These are phyloP conservation scores for Cairneyella variabilis DNA, from an alignment of 495 filamentous ascomycete species.

Conservation along the genomic window DNA sequence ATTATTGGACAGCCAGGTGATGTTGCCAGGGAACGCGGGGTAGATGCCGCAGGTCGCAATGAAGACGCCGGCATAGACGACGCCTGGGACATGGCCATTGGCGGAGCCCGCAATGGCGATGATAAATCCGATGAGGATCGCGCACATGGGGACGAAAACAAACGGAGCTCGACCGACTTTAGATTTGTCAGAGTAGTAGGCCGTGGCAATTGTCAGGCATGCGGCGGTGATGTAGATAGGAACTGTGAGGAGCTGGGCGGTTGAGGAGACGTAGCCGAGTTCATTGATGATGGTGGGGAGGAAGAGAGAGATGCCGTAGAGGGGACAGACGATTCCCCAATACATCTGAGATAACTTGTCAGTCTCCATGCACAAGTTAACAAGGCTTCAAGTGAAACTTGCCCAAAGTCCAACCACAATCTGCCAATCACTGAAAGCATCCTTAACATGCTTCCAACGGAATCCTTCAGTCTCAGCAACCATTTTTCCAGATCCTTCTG, in stretches of 20 bases:
- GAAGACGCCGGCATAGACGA: constrained; percentile 73
- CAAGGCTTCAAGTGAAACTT: not conserved
- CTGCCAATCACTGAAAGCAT: constrained; percentile 67
- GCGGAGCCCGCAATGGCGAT: constrained; percentile 44
- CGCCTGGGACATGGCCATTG: constrained; percentile 47
- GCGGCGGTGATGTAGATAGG: constrained; percentile 47
- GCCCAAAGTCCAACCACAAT: constrained; percentile 38
- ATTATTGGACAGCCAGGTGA: constrained; percentile 72
- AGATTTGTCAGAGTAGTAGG: constrained; percentile 57
- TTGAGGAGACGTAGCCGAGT: constrained; percentile 34
- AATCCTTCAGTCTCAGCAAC: constrained; percentile 58
- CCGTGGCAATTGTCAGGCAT: constrained; percentile 52
- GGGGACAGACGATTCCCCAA: constrained; percentile 60
- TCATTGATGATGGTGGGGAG: constrained; percentile 58
- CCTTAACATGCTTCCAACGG: constrained; percentile 55
- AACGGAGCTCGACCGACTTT: constrained; percentile 53
- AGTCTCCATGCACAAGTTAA: not conserved
- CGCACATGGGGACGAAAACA: constrained; percentile 54
- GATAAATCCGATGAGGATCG: constrained; percentile 63
- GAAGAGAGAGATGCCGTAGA: constrained; percentile 47
- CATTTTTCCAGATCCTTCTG: constrained; percentile 21
- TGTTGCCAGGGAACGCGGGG: constrained; percentile 59
- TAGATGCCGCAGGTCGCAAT: constrained; percentile 63
- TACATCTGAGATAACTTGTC: constrained; percentile 36
- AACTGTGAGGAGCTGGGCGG: constrained; percentile 19